Conservation (phyloP, 176 grass and related monocot species). For the Rhynchospora pubera region DNA sequence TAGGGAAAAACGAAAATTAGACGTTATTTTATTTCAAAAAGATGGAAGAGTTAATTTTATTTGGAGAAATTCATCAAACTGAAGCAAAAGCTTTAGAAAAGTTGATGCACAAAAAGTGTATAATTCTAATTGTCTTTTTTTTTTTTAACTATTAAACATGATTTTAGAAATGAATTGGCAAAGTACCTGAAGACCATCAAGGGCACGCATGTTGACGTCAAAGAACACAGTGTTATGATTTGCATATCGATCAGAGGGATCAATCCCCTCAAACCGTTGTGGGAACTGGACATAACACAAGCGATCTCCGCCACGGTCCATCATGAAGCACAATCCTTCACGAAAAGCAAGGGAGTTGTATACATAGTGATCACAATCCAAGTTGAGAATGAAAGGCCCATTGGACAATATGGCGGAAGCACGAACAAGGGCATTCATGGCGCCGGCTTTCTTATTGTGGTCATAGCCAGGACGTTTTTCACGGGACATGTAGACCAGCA, state of each 20-base stretch:
- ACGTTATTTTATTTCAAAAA: neutral
- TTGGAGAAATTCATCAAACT: too few relatives aligned
- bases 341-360: slow-evolving; percentile 85
- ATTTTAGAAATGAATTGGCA: neutral
- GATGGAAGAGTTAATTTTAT: neutral
- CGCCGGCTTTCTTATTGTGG: slow-evolving; percentile 96
- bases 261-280: slow-evolving; percentile 88
- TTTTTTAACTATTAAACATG: neutral
- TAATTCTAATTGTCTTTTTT: neutral
- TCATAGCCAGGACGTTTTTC: slow-evolving; percentile 96
- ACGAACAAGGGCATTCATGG: slow-evolving; percentile 97
- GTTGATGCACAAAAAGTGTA: neutral
- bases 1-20: neutral
- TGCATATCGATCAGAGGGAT: slow-evolving; percentile 92
- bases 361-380: slow-evolving; percentile 94
- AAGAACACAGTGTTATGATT: slow-evolving; percentile 99
- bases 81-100: neutral
- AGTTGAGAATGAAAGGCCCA: slow-evolving; percentile 93
- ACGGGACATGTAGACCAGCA: slow-evolving; percentile 86
- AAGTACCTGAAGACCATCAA: slow-evolving; percentile 63
- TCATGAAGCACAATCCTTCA: slow-evolving; percentile 99
- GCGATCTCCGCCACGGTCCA: slow-evolving; percentile 88
- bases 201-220: slow-evolving; percentile 96
- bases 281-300: slow-evolving; percentile 94
- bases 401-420: slow-evolving; percentile 96